A percentile compares a stretch with the other conserved stretches of the same genome.
These are phyloP conservation scores for Tulasnella sp. DNA, from an alignment of 768 basidiomycete species.

Conservation along the genomic window DNA sequence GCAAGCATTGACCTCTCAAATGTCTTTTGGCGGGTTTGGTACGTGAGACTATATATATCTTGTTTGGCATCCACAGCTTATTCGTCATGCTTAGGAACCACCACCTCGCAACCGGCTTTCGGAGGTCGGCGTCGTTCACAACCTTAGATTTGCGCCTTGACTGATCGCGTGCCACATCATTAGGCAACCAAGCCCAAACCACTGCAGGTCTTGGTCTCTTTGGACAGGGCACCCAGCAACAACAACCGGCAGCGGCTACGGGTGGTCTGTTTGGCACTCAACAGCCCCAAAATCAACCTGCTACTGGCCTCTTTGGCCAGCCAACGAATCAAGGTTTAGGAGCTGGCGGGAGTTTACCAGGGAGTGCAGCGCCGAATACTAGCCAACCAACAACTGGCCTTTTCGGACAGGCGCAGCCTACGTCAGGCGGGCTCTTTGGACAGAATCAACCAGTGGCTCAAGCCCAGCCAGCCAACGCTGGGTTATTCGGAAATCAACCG, in stretches of 20 bases:
- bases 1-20: not conserved
- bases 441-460: conserved; percentile 20
- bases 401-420: not conserved
- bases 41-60: not conserved
- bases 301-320: conserved; percentile 18
- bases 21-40: conserved; percentile 24
- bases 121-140: not conserved
- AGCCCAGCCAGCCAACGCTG: conserved; percentile 13
- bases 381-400: not conserved
- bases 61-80: not conserved
- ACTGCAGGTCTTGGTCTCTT: conserved; percentile 33
- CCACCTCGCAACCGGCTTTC: not conserved
- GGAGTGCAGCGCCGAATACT: not conserved
- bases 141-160: not conserved
- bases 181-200: conserved; percentile 13
- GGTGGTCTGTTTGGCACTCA: conserved; percentile 32
- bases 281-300: conserved; percentile 8
- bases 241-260: conserved; percentile 14
- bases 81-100: not conserved
- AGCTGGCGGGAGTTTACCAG: conserved; percentile 26
- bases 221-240: conserved; percentile 31
- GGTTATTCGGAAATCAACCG: conserved; percentile 28
- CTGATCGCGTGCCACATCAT: not conserved
- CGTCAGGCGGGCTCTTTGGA: conserved; percentile 23
- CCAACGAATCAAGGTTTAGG: not conserved